These are phyloP conservation scores for Fusarium nematophilum DNA, from an alignment of 2,329 filamentous ascomycete genomes.

Conservation along the genomic window DNA sequence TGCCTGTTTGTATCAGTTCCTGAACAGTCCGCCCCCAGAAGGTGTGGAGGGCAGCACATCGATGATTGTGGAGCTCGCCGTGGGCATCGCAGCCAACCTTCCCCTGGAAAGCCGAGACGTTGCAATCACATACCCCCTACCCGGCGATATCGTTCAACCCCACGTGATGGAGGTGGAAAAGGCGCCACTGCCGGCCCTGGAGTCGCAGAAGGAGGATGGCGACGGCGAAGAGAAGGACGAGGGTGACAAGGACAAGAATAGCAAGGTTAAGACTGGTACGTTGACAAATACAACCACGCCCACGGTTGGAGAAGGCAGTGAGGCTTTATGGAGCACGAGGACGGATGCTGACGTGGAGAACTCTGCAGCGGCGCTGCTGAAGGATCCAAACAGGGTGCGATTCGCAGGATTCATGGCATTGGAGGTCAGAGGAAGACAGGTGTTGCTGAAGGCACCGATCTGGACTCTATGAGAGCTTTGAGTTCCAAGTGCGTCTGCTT, in stretches of 20 bases:
- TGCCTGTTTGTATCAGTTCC: constrained; percentile 75
- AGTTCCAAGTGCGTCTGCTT: not conserved
- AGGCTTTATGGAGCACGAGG: constrained; percentile 44
- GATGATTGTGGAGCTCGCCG: constrained; percentile 92
- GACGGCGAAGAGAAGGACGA: constrained; percentile 57
- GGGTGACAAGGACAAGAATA: constrained; percentile 57
- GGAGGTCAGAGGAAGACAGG: constrained; percentile 80
- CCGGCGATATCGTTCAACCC: constrained; percentile 75
- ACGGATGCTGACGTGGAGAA: constrained; percentile 55
- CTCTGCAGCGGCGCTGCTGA: constrained; percentile 51
- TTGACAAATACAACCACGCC: constrained; percentile 35
- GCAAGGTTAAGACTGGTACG: constrained; percentile 63
- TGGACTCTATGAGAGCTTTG: constrained; percentile 62
- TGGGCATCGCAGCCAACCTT: constrained; percentile 86
- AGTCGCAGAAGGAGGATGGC: constrained; percentile 54
- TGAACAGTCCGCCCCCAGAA: constrained; percentile 79
- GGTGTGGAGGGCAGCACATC: constrained; percentile 89
- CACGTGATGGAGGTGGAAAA: constrained; percentile 91
- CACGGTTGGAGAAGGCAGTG: constrained; percentile 36
- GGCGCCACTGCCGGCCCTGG: constrained; percentile 70
- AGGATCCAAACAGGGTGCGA: constrained; percentile 69
- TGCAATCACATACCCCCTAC: constrained; percentile 84
- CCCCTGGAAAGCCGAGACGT: constrained; percentile 94
- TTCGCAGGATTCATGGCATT: constrained; percentile 81
- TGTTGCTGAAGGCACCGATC: constrained; percentile 80